Conservation (phyloP, 305 asterid species). For the Solanum aculeatissimum region DNA sequence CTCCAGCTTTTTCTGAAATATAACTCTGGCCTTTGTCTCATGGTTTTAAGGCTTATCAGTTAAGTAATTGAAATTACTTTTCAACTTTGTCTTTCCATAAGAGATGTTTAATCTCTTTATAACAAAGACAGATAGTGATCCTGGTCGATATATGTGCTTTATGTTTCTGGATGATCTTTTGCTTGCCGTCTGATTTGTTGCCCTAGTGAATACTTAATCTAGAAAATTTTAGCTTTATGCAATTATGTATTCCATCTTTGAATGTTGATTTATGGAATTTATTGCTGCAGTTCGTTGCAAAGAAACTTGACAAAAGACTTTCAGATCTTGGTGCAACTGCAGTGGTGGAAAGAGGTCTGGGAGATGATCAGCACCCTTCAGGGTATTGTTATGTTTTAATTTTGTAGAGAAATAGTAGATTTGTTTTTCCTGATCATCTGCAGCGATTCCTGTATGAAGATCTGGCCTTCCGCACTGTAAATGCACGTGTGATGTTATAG, state of each 20-base stretch:
- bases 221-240: not conserved
- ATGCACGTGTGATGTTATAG: not conserved
- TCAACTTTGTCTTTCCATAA: not conserved
- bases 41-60: not conserved
- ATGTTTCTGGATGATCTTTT: not conserved
- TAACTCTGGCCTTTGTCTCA: not conserved
- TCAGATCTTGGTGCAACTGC: conserved; percentile 68
- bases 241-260: not conserved
- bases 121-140: not conserved
- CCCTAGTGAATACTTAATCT: not conserved
- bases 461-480: not conserved
- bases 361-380: conserved; percentile 95
- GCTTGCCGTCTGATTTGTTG: not conserved
- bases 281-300: conserved; percentile 73
- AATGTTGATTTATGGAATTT: not conserved
- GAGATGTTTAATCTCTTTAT: not conserved
- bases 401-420: not conserved
- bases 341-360: conserved; percentile 77
- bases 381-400: conserved; percentile 41
- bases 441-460: not conserved
- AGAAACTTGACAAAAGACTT: conserved; percentile 89
- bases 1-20: not conserved
- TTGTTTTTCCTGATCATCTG: not conserved
- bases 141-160: not conserved
- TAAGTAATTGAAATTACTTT: not conserved